Percentiles rank a stretch among this genome's conserved stretches.
These are phyloP conservation scores for Corniculantispora saksenae DNA, from an alignment of 2,329 filamentous ascomycete genomes.

Conservation along the genomic window DNA sequence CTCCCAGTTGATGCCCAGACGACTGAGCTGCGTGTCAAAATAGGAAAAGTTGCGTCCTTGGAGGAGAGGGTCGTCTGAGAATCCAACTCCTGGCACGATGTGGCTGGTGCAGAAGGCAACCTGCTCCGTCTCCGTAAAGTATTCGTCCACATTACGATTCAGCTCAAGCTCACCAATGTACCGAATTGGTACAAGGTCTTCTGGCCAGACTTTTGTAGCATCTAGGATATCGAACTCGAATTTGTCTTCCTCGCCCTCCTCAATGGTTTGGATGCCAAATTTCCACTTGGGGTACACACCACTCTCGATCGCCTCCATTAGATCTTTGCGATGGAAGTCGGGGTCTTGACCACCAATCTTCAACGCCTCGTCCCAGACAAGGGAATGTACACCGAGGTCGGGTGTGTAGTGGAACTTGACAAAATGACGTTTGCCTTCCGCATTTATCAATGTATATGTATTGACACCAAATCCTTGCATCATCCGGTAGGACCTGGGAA, in stretches of 20 bases:
- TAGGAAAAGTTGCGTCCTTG: constrained; percentile 74
- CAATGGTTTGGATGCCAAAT: constrained; percentile 77
- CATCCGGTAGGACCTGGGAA: constrained; percentile 76
- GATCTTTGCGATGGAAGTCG: constrained; percentile 79
- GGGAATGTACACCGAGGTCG: constrained; percentile 71
- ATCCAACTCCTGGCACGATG: constrained; percentile 75
- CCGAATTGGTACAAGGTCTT: constrained; percentile 71
- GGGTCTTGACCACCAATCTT: constrained; percentile 75
- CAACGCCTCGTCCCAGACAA: constrained; percentile 78
- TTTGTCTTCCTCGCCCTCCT: constrained; percentile 69
- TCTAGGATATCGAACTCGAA: constrained; percentile 88
- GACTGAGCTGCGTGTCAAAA: constrained; percentile 67
- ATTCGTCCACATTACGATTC: constrained; percentile 79
- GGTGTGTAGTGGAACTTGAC: constrained; percentile 80
- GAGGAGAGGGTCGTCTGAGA: constrained; percentile 72
- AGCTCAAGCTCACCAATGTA: constrained; percentile 80
- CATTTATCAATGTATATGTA: constrained; percentile 70
- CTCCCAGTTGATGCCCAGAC: constrained; percentile 74
- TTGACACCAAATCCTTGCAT: constrained; percentile 88
- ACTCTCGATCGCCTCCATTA: constrained; percentile 71
- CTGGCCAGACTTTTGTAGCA: constrained; percentile 83
- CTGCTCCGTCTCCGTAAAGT: constrained; percentile 81
- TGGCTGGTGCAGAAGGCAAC: constrained; percentile 81
- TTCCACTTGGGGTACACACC: constrained; percentile 76
- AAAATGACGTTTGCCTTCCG: constrained; percentile 67